These are phyloP conservation scores for Geranomyces variabilis DNA, from an alignment of 192 early-diverging fungal genomes.

Conservation along the genomic window DNA sequence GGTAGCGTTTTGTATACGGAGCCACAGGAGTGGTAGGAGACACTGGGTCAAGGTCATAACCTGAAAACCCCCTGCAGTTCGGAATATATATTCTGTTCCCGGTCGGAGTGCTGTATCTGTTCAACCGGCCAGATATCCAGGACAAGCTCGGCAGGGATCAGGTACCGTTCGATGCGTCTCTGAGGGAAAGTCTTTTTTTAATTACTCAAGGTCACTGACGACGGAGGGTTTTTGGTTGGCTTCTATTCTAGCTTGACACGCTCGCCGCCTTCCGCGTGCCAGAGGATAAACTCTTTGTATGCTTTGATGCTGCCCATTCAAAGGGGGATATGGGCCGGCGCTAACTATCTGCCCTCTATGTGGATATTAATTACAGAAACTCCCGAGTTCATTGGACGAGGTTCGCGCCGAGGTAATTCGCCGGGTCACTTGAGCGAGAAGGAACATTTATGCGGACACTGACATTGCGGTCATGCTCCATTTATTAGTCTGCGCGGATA, in stretches of 20 bases:
- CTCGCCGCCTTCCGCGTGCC: conserved; percentile 17
- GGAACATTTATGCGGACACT: too few relatives aligned
- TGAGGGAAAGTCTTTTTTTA: background rate
- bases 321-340: background rate
- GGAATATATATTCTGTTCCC: conserved; percentile 36
- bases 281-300: conserved; percentile 28
- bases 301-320: background rate
- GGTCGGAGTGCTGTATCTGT: conserved; percentile 28
- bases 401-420: conserved; percentile 21
- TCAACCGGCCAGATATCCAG: conserved; percentile 35
- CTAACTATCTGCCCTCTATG: background rate
- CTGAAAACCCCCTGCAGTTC: conserved; percentile 12
- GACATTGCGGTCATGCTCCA: background rate
- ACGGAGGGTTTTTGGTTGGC: too few relatives aligned
- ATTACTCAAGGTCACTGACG: too few relatives aligned
- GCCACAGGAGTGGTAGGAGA: too few relatives aligned
- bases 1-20: conserved; percentile 7
- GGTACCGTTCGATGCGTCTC: background rate
- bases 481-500: conserved; percentile 10
- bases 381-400: conserved; percentile 20
- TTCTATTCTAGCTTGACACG: conserved; percentile 3
- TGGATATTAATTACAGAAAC: too few relatives aligned
- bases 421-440: too few relatives aligned
- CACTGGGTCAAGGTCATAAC: background rate
- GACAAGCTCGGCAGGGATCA: conserved; percentile 20